Base-by-base conservation (phyloP, 345 rosid species). In the Populus nigra region DNA sequence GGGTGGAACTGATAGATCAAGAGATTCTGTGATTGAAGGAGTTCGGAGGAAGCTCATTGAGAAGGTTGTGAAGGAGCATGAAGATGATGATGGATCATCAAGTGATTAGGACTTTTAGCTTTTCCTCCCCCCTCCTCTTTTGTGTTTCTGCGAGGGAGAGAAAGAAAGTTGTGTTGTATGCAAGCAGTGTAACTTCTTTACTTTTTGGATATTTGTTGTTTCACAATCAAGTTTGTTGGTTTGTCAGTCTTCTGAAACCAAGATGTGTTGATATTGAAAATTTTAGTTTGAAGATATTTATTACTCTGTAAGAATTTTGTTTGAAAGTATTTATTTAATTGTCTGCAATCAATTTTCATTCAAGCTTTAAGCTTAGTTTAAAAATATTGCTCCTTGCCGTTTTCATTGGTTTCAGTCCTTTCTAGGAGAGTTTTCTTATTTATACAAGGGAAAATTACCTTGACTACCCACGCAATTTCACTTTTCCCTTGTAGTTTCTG, bases 1-100 rank as follows among this genome's bases (percentile, higher is more conserved):
- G 82, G 73, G 89, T 67, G 96, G 97, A 83, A 89, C 87, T 31
- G 92, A 88, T 63, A 72, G 83, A 49, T 92, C 98, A 22, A 88
- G 91, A 82, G 83, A 91, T 80, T 86, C 89, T 77, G 97, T 96
- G 67, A 82, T 96, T 39, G 92, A 92, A 72, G 99, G 97, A 73
- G 98, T 89, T 73, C 86, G 89, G 71, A 90, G 84, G 90, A 89
- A 85, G 84, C 85, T 96, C 79, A 82, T 96, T 25, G 99, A 96
- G 85, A 91, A 89, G 83, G 93, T 93, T 68, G 98, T 96, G 78
- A 84, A 80, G 68, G 86, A 93, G 72, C 98, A 96, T 35, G 99
- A 96, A 83, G 88, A 90, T 80, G 83, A 86, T 13, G 92, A 83
- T 83, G 98, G 92, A 78, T 86, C 88, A 69, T 87, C 88, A 68